Evolutionary conservation across 2,329 filamentous ascomycete species (phyloP).

Genomic region (Didymella segeticola): DNA sequence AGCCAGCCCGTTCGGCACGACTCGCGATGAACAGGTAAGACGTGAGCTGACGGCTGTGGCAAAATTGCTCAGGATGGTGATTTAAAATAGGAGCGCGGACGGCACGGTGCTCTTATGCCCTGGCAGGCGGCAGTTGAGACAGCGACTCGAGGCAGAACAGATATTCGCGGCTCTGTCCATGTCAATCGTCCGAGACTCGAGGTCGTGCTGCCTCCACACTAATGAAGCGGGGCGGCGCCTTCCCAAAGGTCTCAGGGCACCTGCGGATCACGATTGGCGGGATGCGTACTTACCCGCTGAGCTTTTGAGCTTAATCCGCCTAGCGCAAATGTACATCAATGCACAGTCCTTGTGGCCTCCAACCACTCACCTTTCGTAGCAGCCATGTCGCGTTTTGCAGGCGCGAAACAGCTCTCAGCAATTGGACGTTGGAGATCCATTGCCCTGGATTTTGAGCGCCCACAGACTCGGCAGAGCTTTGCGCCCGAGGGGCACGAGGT

Average conservation of each 20-base stretch:
- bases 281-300: conserved; percentile 24
- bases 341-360: conserved; percentile 26
- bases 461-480: conserved; percentile 25
- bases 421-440: conserved; percentile 31
- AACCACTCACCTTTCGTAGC: conserved; percentile 36
- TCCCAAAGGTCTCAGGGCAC: conserved; percentile 16
- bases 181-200: conserved; percentile 27
- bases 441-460: conserved; percentile 27
- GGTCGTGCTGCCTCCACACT: conserved; percentile 17
- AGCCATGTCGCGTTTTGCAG: conserved; percentile 35
- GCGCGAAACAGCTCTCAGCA: conserved; percentile 39
- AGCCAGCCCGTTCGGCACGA: conserved; percentile 21
- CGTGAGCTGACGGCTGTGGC: conserved; percentile 18
- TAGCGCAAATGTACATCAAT: conserved; percentile 29
- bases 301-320: conserved; percentile 22
- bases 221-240: conserved; percentile 29
- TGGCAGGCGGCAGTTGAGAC: conserved; percentile 9
- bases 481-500: conserved; percentile 30
- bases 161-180: conserved; percentile 9
- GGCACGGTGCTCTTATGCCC: conserved; percentile 20
- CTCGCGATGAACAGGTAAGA: conserved; percentile 22
- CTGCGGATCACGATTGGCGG: conserved; percentile 30
- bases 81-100: conserved; percentile 16
- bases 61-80: conserved; percentile 16
- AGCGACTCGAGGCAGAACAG: conserved; percentile 6